phyloP scores from a whole-genome alignment of 805 yeast species.

The Maudiozyma bulderi region DNA sequence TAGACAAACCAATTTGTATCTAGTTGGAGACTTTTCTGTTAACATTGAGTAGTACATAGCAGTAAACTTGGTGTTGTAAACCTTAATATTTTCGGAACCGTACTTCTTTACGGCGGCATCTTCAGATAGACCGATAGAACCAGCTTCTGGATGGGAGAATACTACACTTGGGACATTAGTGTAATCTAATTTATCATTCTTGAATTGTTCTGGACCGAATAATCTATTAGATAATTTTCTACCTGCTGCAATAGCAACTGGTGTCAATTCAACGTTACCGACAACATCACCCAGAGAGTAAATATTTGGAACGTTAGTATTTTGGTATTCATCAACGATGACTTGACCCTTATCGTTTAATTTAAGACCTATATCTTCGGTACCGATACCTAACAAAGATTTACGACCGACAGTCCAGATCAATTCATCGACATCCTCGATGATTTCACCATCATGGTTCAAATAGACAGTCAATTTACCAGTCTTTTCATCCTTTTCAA shows the following conservation, averaged over 20 bases:
- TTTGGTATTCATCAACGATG: slow-evolving; percentile 79
- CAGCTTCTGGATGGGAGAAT: slow-evolving; percentile 98
- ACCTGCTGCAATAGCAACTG: slow-evolving; percentile 98
- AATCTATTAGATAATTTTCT: slow-evolving; percentile 85
- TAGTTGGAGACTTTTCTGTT: slow-evolving; percentile 71
- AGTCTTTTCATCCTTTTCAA: slow-evolving; percentile 37
- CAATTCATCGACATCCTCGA: slow-evolving; percentile 72
- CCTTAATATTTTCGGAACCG: slow-evolving; percentile 71
- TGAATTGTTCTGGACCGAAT: slow-evolving; percentile 69
- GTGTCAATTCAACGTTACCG: slow-evolving; percentile 89
- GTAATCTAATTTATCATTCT: slow-evolving; percentile 74
- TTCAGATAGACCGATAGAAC: slow-evolving; percentile 82
- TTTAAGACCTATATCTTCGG: slow-evolving; percentile 67
- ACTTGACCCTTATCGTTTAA: slow-evolving; percentile 52
- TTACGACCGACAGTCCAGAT: slow-evolving; percentile 94
- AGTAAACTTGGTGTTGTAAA: slow-evolving; percentile 74
- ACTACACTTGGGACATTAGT: slow-evolving; percentile 85
- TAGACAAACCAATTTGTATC: slow-evolving; percentile 69
- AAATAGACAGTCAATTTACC: slow-evolving; percentile 44
- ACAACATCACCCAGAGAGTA: slow-evolving; percentile 91
- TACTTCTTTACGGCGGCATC: slow-evolving; percentile 65
- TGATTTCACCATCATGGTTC: slow-evolving; percentile 28
- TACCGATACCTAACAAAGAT: slow-evolving; percentile 62
- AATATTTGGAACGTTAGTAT: slow-evolving; percentile 59
- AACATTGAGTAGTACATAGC: slow-evolving; percentile 92